Conservation (phyloP, 257 asterid species). For the Solanum arcanum region DNA sequence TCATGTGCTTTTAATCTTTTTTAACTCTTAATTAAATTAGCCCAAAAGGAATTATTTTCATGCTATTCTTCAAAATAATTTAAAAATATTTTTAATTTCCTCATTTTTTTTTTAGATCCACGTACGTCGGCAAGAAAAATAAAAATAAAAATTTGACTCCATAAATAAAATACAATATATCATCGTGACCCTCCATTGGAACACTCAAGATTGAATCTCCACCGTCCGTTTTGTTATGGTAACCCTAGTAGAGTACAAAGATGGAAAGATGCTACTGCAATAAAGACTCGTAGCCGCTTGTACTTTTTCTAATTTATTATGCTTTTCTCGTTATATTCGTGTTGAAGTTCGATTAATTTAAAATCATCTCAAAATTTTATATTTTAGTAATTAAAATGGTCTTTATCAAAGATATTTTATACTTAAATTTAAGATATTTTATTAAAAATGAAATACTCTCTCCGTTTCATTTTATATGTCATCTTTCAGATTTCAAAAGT, state of each 20-base stretch:
- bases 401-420: no score
- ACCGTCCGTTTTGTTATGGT: neutral
- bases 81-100: neutral
- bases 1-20: no score
- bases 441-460: no score
- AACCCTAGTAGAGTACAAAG: neutral
- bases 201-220: neutral
- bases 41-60: neutral
- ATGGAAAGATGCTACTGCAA: neutral
- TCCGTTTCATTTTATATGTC: no score
- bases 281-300: neutral
- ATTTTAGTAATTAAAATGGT: no score
- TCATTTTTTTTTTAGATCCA: neutral
- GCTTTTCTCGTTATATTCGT: rapidly evolving
- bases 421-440: neutral
- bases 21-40: neutral
- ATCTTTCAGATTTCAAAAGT: no score
- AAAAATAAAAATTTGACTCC: neutral
- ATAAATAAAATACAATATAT: neutral
- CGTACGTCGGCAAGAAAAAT: neutral
- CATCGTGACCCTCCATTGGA: neutral
- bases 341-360: neutral
- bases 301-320: neutral
- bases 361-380: neutral
- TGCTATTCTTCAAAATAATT: neutral